A percentile compares a stretch with the other conserved stretches of the same genome.
These are phyloP conservation scores for Mitragyna speciosa DNA, from an alignment of 257 asterid species.

Conservation along the genomic window DNA sequence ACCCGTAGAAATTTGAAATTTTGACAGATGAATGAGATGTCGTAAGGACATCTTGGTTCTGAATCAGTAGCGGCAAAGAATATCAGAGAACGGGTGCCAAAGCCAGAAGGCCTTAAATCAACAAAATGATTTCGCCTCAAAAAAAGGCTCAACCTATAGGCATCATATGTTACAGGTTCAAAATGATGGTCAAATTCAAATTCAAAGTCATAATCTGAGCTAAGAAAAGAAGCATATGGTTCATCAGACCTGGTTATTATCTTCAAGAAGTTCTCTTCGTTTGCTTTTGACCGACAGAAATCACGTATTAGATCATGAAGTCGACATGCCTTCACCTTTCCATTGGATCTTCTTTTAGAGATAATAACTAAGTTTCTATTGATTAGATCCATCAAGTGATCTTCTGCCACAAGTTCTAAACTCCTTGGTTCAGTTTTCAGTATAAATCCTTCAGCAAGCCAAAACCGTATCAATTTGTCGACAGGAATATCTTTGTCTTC, in stretches of 20 bases:
- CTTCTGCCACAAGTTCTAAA: background rate
- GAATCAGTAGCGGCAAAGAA: constrained; percentile 6
- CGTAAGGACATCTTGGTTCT: constrained; percentile 8
- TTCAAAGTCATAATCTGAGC: background rate
- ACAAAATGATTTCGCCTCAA: constrained; percentile 1
- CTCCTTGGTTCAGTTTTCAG: background rate
- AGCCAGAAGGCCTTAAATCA: constrained; percentile 9
- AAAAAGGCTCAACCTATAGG: constrained; percentile 3
- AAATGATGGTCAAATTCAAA: background rate
- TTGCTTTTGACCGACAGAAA: background rate
- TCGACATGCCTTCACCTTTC: constrained; percentile 7
- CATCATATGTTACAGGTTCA: background rate
- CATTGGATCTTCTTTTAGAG: constrained; percentile 5
- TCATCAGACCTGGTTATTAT: background rate
- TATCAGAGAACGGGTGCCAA: background rate
- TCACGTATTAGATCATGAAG: constrained; percentile 14
- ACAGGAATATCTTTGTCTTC: constrained; percentile 8
- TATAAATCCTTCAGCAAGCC: constrained; percentile 10
- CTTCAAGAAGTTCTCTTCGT: background rate
- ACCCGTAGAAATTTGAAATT: constrained; percentile 10
- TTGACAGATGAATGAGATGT: constrained; percentile 5
- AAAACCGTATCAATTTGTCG: background rate
- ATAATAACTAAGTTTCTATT: background rate
- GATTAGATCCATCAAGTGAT: constrained; percentile 3
- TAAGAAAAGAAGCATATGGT: constrained; percentile 3